Base-by-base conservation (phyloP, 257 asterid genomes). In the Fraxinus pennsylvanica region DNA sequence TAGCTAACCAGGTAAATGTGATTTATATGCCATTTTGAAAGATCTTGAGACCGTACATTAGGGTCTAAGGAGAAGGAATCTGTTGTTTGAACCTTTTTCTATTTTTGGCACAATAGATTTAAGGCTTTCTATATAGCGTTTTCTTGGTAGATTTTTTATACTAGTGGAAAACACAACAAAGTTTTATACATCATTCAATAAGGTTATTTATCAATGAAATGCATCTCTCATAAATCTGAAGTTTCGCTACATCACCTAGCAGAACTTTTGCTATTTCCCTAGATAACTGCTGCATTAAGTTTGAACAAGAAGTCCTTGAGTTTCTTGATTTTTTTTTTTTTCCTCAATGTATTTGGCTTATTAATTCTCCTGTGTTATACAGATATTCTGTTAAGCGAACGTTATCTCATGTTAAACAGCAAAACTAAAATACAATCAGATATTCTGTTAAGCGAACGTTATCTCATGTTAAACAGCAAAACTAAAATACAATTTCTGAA, bases 1-100 rank as follows among this genome's bases (percentile, higher is more conserved):
- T 96, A 77, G 92, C 94, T 65, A 96, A 93, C 86, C 98, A 96
- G 99, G 99, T 77, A 45, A 5, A 50, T 52, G 15, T 39, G 72
- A 59, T 71, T 15, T 27, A 41, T 78, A 67, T 74, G 36, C 33
- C 39, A 30, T 36, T 76, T 67, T 54, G 21, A 67, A 78, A 63
- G 69, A 63, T 25, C 35, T 25, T 3, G 27, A 10, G 17, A 3
- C 33, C 0, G 19, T 63, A 63, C 10, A 22, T 63, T 63, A 0
- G 27, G 27, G 27, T 25, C 27, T 25, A 61, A 25, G 32, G 1
- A 63, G 69, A 8, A 21, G 66, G 65, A n/a, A 54, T 57, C 14
- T 57, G 66, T 57, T 57, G 9, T 57, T 57, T 19, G 66, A 21
- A 21, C 14, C 67, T 57, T 57, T 57, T 6, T 57, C 25, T 57